Percentiles rank a stretch among this genome's conserved stretches.
Evolutionary conservation across 108 stramenopile species (phyloP).

Genomic region (Craspedostauros australis): DNA sequence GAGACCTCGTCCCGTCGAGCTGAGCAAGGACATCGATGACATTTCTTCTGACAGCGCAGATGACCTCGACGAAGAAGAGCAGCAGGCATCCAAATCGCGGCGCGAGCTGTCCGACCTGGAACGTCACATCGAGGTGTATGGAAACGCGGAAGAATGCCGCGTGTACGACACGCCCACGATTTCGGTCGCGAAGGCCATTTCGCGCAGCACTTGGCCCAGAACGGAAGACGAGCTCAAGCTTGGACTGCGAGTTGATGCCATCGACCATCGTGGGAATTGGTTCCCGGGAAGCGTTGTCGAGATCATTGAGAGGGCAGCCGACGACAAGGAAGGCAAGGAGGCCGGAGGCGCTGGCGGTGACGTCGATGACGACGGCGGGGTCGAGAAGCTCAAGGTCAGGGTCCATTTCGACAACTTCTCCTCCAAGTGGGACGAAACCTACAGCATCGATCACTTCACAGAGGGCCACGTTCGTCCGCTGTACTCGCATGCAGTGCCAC

Average conservation of each 20-base stretch:
- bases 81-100: too few species aligned
- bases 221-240: constrained; percentile 59
- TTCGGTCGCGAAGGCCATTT: constrained; percentile 61
- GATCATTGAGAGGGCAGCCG: constrained; percentile 35
- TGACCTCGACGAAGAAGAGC: constrained; percentile 34
- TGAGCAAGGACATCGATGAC: constrained; percentile 14
- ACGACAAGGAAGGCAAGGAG: constrained; percentile 10
- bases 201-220: constrained; percentile 77
- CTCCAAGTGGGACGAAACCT: constrained; percentile 90
- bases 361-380: constrained; percentile 5
- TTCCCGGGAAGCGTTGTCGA: constrained; percentile 86
- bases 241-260: constrained; percentile 90
- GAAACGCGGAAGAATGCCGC: constrained; percentile 68
- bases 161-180: constrained; percentile 64
- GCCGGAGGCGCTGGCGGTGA: not conserved
- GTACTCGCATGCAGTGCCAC: constrained; percentile 69
- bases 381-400: constrained; percentile 36
- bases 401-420: constrained; percentile 93
- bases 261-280: constrained; percentile 85
- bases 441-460: constrained; percentile 68
- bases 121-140: constrained; percentile 47
- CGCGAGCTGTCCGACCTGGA: constrained; percentile 36
- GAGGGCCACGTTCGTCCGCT: constrained; percentile 68
- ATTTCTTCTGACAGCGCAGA: constrained; percentile 32
- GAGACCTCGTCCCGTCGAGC: constrained; percentile 31